These are phyloP conservation scores for Drechslerella stenobrocha DNA, from an alignment of 2,329 filamentous ascomycete genomes.

Conservation along the genomic window DNA sequence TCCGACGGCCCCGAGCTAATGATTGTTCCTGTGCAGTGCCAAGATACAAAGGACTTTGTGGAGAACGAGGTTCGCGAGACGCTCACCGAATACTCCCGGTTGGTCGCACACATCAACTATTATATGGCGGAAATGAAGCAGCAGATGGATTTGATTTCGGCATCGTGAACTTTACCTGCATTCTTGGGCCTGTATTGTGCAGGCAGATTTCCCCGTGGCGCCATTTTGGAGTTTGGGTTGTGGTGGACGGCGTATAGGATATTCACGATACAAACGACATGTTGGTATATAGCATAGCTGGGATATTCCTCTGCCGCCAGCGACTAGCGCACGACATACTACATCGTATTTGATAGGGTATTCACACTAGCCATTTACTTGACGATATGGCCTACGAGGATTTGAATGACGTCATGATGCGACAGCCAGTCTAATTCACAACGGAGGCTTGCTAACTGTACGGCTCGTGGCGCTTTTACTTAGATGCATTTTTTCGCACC, in stretches of 20 bases:
- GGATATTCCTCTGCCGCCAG: neutral
- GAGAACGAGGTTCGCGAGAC: constrained; percentile 89
- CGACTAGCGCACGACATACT: too few species aligned
- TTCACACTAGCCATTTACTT: neutral
- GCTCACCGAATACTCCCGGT: constrained; percentile 92
- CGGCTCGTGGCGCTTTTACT: neutral
- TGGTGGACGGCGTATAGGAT: too few species aligned
- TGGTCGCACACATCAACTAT: constrained; percentile 94
- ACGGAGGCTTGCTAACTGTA: neutral
- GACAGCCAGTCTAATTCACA: neutral
- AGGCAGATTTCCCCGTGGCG: neutral
- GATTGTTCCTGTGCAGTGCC: constrained; percentile 68
- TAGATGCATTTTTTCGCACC: neutral
- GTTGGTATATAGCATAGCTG: neutral
- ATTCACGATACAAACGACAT: too few species aligned
- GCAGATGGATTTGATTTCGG: constrained; percentile 61
- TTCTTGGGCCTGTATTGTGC: neutral
- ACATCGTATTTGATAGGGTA: too few species aligned
- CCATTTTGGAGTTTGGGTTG: constrained; percentile 9
- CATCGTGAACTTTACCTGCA: constrained; percentile 25
- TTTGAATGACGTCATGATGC: too few species aligned
- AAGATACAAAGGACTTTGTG: constrained; percentile 94
- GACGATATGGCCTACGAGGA: too few species aligned
- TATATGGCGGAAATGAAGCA: constrained; percentile 99
- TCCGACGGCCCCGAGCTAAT: constrained; percentile 49